Evolutionary conservation across 1,284 basidiomycete species (phyloP).

Genomic region (Anthracocystis walkeri): DNA sequence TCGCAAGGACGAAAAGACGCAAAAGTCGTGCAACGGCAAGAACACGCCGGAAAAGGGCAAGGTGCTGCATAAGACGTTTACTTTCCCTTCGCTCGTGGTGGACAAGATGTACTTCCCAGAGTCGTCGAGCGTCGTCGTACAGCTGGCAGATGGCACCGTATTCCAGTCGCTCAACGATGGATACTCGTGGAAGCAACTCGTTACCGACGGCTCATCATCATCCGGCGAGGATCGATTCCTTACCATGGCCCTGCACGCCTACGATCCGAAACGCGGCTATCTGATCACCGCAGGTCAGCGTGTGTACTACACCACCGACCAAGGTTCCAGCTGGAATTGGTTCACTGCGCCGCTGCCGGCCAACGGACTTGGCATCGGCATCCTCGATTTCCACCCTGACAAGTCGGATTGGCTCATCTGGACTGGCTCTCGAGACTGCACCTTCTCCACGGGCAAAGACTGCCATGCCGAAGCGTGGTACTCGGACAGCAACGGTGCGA

Average conservation of each 20-base stretch:
- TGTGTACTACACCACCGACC: constrained; percentile 83
- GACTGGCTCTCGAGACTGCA: constrained; percentile 82
- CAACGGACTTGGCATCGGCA: constrained; percentile 81
- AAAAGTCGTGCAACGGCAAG: constrained; percentile 78
- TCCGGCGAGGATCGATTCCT: constrained; percentile 69
- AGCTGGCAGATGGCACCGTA: constrained; percentile 80
- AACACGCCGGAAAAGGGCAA: constrained; percentile 69
- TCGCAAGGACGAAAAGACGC: constrained; percentile 78
- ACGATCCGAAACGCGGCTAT: constrained; percentile 84
- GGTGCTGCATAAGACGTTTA: constrained; percentile 72
- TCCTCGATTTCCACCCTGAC: constrained; percentile 87
- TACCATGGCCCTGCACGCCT: constrained; percentile 86
- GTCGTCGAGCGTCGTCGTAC: constrained; percentile 83
- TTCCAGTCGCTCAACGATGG: constrained; percentile 97
- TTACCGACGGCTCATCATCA: constrained; percentile 71
- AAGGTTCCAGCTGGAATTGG: constrained; percentile 80
- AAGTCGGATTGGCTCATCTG: constrained; percentile 88
- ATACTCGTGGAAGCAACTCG: constrained; percentile 81
- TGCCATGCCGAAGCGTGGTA: constrained; percentile 66
- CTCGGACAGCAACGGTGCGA: constrained; percentile 75
- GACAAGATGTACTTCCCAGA: constrained; percentile 84
- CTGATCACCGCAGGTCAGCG: constrained; percentile 80
- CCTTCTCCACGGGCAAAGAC: constrained; percentile 59
- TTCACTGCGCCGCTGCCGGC: constrained; percentile 78
- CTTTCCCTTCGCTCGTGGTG: constrained; percentile 78